Percentiles rank a stretch among this genome's conserved stretches.
These are phyloP conservation scores for Pyrenophora seminiperda DNA, from an alignment of 2,329 filamentous ascomycete genomes.

Conservation along the genomic window DNA sequence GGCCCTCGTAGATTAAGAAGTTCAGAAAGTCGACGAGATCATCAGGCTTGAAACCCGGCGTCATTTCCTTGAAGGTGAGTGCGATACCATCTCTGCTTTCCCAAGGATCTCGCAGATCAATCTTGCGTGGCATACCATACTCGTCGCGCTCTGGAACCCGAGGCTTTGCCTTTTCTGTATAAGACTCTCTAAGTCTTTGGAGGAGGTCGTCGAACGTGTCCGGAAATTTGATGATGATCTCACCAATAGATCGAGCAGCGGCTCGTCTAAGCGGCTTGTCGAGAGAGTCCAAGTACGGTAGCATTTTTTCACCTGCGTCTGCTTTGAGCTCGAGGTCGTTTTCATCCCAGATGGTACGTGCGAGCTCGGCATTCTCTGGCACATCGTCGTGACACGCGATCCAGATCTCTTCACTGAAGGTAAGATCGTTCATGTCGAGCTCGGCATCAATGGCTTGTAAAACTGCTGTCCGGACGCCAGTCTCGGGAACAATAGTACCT, in stretches of 20 bases:
- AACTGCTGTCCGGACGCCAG: conserved; percentile 79
- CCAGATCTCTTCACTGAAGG: conserved; percentile 91
- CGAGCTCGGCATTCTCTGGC: conserved; percentile 82
- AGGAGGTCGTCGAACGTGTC: conserved; percentile 67
- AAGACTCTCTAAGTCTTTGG: conserved; percentile 69
- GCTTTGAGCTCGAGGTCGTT: conserved; percentile 75
- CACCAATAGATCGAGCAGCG: conserved; percentile 79
- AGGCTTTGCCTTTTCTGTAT: conserved; percentile 79
- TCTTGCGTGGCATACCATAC: conserved; percentile 92
- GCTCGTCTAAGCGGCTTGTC: conserved; percentile 84
- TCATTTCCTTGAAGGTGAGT: conserved; percentile 82
- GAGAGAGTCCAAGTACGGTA: conserved; percentile 78
- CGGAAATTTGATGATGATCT: conserved; percentile 68
- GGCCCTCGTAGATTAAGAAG: conserved; percentile 84
- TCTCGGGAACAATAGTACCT: conserved; percentile 78
- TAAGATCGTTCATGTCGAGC: conserved; percentile 85
- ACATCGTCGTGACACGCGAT: conserved; percentile 89
- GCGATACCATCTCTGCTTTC: conserved; percentile 89
- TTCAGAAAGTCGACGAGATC: conserved; percentile 78
- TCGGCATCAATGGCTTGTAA: conserved; percentile 90
- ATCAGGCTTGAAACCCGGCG: conserved; percentile 68
- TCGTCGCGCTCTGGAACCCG: conserved; percentile 84
- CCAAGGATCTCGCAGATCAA: conserved; percentile 87
- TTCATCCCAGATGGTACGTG: conserved; percentile 91
- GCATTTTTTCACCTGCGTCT: conserved; percentile 68